Percentiles rank a stretch among this genome's conserved stretches.
Conservation (phyloP, 371 early-diverging fungal species). For the Rhizopus delemar region DNA sequence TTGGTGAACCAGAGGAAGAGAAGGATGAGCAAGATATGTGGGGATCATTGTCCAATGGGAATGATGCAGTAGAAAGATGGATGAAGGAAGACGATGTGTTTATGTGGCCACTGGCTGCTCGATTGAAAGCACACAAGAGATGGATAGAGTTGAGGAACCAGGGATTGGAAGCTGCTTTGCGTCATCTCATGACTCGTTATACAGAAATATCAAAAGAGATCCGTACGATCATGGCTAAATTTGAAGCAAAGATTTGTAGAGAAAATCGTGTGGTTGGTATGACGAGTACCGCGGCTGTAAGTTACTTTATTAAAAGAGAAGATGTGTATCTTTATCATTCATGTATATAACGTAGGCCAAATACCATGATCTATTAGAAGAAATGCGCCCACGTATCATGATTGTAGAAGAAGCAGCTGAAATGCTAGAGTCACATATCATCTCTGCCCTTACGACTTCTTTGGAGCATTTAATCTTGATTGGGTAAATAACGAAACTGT, state of each 20-base stretch:
- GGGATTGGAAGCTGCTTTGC: conserved; percentile 29
- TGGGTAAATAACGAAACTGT: conserved; percentile 42
- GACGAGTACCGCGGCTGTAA: conserved; percentile 75
- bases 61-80: conserved; percentile 39
- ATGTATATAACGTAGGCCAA: conserved; percentile 47
- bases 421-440: conserved; percentile 70
- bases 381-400: conserved; percentile 55
- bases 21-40: conserved; percentile 3
- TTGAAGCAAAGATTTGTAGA: conserved; percentile 53
- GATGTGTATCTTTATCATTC: background rate
- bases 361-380: conserved; percentile 58
- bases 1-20: conserved; percentile 23
- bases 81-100: conserved; percentile 53
- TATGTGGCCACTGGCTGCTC: conserved; percentile 54
- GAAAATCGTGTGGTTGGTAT: conserved; percentile 60
- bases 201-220: conserved; percentile 46
- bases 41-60: conserved; percentile 2
- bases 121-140: conserved; percentile 53
- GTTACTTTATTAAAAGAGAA: conserved; percentile 12
- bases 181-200: conserved; percentile 38
- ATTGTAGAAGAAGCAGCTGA: conserved; percentile 78
- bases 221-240: conserved; percentile 30
- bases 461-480: conserved; percentile 69
- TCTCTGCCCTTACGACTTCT: conserved; percentile 57
- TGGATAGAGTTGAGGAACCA: conserved; percentile 54